Base-by-base conservation (phyloP, 2,329 filamentous ascomycete genomes). In the Ascochyta lentis region DNA sequence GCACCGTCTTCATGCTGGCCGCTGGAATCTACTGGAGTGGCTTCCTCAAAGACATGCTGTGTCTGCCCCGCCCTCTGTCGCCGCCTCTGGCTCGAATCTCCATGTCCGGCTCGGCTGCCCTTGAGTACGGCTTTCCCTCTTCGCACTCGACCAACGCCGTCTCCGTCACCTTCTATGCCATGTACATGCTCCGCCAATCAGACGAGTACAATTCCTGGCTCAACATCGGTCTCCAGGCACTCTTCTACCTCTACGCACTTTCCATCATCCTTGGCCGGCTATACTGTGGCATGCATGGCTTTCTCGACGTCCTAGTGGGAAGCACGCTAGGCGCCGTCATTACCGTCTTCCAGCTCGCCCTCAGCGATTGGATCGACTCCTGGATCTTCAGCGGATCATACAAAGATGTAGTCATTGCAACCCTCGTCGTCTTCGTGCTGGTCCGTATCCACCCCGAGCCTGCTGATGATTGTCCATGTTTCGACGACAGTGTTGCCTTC, bases 211-310 rank as follows among this genome's bases (percentile, higher is more conserved):
- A 83, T 29, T 78, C 85, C 3, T 78, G 83, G 16, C 82, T 85
- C 1, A 88, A 85, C 64, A 59, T 87, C 3, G 76, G 82, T 4
- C 79, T 96, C 24, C 89, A 95, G 71, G 75, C 77, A 5, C 75
- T 91, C 6, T 87, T 89, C 37, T 96, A 95, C 75, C 88, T 91
- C 65, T 99, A 98, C 72, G 91, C 91, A 31, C 78, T 86, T 12
- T 97, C 94, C 24, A 98, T 99, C 70, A 85, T 97, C 37, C 80
- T 98, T 59, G 95, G 95, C 6, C 87, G 95, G 19, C 81, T 99
- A 33, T 98, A 99, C 79, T 99, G 95, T 72, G 95, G 95, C 58
- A 99, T 99, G 95, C 95, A 99, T 77, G 95, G 95, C 10, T 96
- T 98, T 77, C 82, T 95, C 39, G 95, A 99, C 75, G 92, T 98